Evolutionary conservation across 2,329 filamentous ascomycete species (phyloP), one percentile per base, ranked within the genome.

Genomic region (Colletotrichum brevisporum): DNA sequence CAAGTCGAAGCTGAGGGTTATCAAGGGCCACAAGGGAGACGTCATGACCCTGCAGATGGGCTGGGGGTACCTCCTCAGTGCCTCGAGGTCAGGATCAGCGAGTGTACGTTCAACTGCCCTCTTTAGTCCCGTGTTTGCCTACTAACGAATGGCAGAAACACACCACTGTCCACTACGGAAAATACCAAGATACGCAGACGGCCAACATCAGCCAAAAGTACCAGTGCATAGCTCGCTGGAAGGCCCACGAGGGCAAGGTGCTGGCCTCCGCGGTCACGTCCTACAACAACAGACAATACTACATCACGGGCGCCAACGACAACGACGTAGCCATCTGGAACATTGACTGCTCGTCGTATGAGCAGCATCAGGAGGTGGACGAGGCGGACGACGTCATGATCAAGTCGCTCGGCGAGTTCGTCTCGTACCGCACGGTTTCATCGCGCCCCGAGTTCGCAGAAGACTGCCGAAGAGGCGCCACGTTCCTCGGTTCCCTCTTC

Each of bases 281-380:
- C 1, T 89, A 92, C 77, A 88, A 91, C 36, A 88, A 89, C 57
- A 89, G 92, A 67, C 89, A 92, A n/a, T 89, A 96, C n/a, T 96
- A 94, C 77, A 94, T 97, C 58, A 98, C 95, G 0, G 96, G 96
- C 9, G 95, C 94, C 55, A 99, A 97, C 75, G 96, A 99, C 79
- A 92, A 94, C 76, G 92, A 91, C 0, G 89, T 99, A 27, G 92
- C 94, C 8, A 89, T 98, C 21, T 99, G 96, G 96, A 90, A 95
- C 73, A 86, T 97, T 59, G 76, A 75, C 9, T 75, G 75, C 5
- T 63, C 65, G 1, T 50, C 59, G 3, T 67, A 65, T 27, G 52
- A 69, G 48, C 45, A 67, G n/a, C 63, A 67, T 5, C 73, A 78
- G 15, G 77, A 75, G 6, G 74, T 72, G 2, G 83, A 83, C 15